Evolutionary conservation across 768 basidiomycete genomes (phyloP), one percentile per base, ranked within the genome.

Genomic region (Tylopilus vinaceipallidus): DNA sequence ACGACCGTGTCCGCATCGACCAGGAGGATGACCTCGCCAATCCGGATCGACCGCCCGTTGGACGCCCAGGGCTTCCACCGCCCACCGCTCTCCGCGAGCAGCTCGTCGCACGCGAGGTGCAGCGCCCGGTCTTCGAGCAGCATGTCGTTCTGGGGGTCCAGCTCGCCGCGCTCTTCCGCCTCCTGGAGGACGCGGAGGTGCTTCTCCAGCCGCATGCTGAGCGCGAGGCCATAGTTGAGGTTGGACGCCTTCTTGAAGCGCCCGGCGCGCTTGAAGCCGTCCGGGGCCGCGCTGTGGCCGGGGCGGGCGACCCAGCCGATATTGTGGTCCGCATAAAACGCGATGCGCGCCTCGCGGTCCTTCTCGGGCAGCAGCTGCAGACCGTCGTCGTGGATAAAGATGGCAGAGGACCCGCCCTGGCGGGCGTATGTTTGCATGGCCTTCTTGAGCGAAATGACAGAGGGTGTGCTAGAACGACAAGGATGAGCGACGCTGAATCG

Each of bases 181-280:
- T 73, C 70, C 13, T 63, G 57, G n/a, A 75, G 57, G 1, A 56
- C 64, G 39, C 68, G 68, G 59, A 78, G 70, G 40, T 70, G 58
- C 8, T 43, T 49, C 40, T 68, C 68, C 30, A 68, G 47, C 16
- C 68, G 66, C 43, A 75, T 51, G 13, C 73, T 74, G 13, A 79
- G 58, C 16, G 63, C 68, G 10, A 79, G 72, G 7, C 81, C 90
- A 52, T 86, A 93, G 66, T 95, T 95, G 81, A 95, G 81, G 67
- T 95, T 95, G 24, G 83, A 86, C 2, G 91, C 91, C 65, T 95
- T 95, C 76, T 95, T 95, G 80, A 95, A 95, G 10, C 91, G 78
- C 8, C 93, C 92, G 0, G 86, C 66, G 26, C 73, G 69, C n/a
- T 67, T 71, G 48, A 68, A 68, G 5, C 62, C 68, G 14, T 23